Base-by-base conservation (phyloP, 2,329 filamentous ascomycete genomes). In the Cercospora nicotianae region DNA sequence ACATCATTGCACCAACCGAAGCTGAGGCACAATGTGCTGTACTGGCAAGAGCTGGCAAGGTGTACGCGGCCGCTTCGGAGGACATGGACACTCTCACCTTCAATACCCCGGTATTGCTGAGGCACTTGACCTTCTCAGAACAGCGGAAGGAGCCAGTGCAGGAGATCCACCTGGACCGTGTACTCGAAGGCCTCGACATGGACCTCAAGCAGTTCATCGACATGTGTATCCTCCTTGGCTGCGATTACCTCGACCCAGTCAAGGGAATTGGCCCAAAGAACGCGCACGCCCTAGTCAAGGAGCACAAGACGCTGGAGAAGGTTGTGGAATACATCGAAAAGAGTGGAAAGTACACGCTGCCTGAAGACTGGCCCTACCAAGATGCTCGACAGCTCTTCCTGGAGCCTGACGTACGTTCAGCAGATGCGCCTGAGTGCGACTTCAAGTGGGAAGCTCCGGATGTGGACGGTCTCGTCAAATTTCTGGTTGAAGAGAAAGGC, bases 31-130 rank as follows among this genome's bases (percentile, higher is more conserved):
- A 99, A 79, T 99, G 95, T 79, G 95, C 95, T 3, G 91, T 90
- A 48, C 85, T 99, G 69, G 95, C 95, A 0, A 86, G 91, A 69
- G 94, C 92, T 5, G 94, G 93, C 42, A 98, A 98, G 82, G 95
- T 99, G 62, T 99, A 96, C 79, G 95, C 94, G 3, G 95, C 95
- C 20, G 95, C 95, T 2, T 96, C 92, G 72, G 95, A 99, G 81
- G 95, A 99, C 81, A 99, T 99, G 95, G 95, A 99, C 78, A 99
- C 95, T 0, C 83, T 99, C 65, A 98, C 94, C 76, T 99, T 99
- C 80, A 89, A 97, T 76, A 87, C 94, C 62, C 95, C 95, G 0
- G 94, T 99, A 67, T 83, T 99, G 58, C 83, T 99, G 71, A 87
- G 95, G 60, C 94, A 99, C 81, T 86, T 99, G 71, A 99, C 95